These are phyloP conservation scores for Macrocybe sp. DNA, from an alignment of 1,284 basidiomycete species.

Conservation along the genomic window DNA sequence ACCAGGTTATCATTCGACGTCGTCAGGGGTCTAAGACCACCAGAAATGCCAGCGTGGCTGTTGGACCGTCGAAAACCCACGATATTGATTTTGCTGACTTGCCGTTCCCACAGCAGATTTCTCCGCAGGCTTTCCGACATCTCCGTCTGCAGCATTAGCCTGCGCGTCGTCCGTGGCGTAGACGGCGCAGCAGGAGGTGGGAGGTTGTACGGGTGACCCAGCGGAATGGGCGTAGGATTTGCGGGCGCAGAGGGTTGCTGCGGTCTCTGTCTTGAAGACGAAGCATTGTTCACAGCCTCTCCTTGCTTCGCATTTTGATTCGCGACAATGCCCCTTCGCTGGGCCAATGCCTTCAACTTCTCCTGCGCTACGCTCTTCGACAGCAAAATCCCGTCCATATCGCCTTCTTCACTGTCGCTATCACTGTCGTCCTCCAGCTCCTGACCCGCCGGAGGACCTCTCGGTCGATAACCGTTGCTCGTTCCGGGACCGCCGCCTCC, in stretches of 20 bases:
- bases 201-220: slow-evolving; percentile 71
- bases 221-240: slow-evolving; percentile 47
- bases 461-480: slow-evolving; percentile 45
- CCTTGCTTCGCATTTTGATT: slow-evolving; percentile 3
- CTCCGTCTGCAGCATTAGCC: slow-evolving; percentile 82
- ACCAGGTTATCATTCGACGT: slow-evolving; percentile 1
- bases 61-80: slow-evolving; percentile 34
- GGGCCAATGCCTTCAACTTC: slow-evolving; percentile 49
- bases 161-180: slow-evolving; percentile 80
- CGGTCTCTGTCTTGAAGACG: slow-evolving; percentile 9
- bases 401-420: slow-evolving; percentile 46
- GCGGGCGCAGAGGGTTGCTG: slow-evolving; percentile 13
- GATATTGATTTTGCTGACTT: slow-evolving; percentile 52
- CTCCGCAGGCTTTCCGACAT: slow-evolving; percentile 80
- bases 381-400: slow-evolving; percentile 49
- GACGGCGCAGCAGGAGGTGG: slow-evolving; percentile 66
- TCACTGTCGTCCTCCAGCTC: slow-evolving; percentile 70
- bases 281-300: slow-evolving; percentile 10
- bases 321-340: slow-evolving; percentile 26
- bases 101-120: slow-evolving; percentile 84
- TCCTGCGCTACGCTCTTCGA: slow-evolving; percentile 61
- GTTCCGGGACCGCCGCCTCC: slow-evolving; percentile 9
- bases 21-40: not conserved
- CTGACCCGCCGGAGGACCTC: slow-evolving; percentile 59
- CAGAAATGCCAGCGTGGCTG: not conserved